These are phyloP conservation scores for Pseudogymnoascus sp. DNA, from an alignment of 2,329 filamentous ascomycete genomes.

Conservation along the genomic window DNA sequence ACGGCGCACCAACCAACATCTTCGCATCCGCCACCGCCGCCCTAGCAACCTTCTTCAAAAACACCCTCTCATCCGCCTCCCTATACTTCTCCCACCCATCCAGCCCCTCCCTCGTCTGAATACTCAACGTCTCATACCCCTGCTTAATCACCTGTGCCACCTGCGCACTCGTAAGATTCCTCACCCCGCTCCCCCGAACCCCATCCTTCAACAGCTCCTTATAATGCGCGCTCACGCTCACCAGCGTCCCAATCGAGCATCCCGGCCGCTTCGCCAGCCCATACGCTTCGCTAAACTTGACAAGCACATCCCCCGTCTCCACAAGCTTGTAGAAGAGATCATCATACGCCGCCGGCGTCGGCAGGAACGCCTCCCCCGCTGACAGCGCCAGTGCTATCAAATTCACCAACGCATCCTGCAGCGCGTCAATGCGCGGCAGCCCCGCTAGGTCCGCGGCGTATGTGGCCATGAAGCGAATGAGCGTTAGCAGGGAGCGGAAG, in stretches of 20 bases:
- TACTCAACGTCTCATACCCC: slow-evolving; percentile 89
- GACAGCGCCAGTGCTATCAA: slow-evolving; percentile 77
- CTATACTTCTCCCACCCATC: slow-evolving; percentile 81
- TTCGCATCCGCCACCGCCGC: slow-evolving; percentile 66
- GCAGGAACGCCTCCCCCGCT: slow-evolving; percentile 82
- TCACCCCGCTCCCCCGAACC: slow-evolving; percentile 43
- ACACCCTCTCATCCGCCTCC: slow-evolving; percentile 74
- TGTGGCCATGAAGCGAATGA: slow-evolving; percentile 83
- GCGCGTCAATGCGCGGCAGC: slow-evolving; percentile 58
- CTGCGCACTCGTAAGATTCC: slow-evolving; percentile 70
- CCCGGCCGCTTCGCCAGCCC: slow-evolving; percentile 46
- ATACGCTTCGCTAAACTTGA: slow-evolving; percentile 76
- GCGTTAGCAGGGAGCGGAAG: slow-evolving; percentile 79
- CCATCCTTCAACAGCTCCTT: slow-evolving; percentile 65
- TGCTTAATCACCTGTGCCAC: slow-evolving; percentile 90
- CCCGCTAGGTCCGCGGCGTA: slow-evolving; percentile 72
- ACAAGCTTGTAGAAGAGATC: slow-evolving; percentile 98
- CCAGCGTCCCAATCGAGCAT: slow-evolving; percentile 74
- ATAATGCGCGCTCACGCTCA: slow-evolving; percentile 79
- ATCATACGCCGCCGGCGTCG: slow-evolving; percentile 79
- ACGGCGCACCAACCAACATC: slow-evolving; percentile 17
- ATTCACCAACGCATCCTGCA: slow-evolving; percentile 73
- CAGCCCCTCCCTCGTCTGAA: slow-evolving; percentile 78
- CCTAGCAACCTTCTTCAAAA: slow-evolving; percentile 82
- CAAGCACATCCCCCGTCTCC: slow-evolving; percentile 75